These are phyloP conservation scores for Tilletiaria anomala DNA, from an alignment of 1,284 basidiomycete species.

Conservation along the genomic window DNA sequence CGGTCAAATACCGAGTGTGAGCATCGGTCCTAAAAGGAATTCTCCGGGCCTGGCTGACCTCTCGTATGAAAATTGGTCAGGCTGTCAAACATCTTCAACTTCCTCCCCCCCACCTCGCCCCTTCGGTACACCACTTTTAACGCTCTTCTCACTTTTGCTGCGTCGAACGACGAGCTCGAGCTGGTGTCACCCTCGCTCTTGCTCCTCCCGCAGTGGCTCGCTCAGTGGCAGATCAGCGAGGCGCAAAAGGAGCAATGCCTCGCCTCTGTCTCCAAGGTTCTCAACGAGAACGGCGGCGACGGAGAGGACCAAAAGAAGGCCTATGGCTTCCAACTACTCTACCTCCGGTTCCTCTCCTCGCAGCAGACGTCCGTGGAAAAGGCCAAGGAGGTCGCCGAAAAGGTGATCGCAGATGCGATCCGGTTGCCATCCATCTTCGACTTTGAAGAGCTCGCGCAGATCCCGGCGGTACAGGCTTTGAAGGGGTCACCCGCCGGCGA, in stretches of 20 bases:
- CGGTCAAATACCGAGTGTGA: not conserved
- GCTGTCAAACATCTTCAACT: slow-evolving; percentile 36
- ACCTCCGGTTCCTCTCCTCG: slow-evolving; percentile 27
- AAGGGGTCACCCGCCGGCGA: slow-evolving; percentile 15
- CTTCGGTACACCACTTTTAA: slow-evolving; percentile 22
- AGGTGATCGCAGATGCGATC: slow-evolving; percentile 25
- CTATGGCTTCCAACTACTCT: slow-evolving; percentile 26
- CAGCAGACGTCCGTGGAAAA: not conserved
- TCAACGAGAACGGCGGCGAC: slow-evolving; percentile 7
- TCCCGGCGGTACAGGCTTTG: slow-evolving; percentile 17
- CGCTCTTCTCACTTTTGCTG: slow-evolving; percentile 22
- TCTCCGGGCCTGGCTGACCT: not conserved
- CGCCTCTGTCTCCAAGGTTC: slow-evolving; percentile 16
- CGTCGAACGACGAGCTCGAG: slow-evolving; percentile 33
- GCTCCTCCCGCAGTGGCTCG: slow-evolving; percentile 28
- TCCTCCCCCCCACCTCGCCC: slow-evolving; percentile 16
- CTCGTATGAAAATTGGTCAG: slow-evolving; percentile 6
- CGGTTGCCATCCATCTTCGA: slow-evolving; percentile 31
- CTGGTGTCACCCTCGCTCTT: slow-evolving; percentile 20
- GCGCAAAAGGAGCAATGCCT: slow-evolving; percentile 21
- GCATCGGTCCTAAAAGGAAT: not conserved
- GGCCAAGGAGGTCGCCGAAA: slow-evolving; percentile 17
- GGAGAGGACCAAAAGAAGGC: slow-evolving; percentile 23
- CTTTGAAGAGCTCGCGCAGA: slow-evolving; percentile 27
- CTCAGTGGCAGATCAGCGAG: slow-evolving; percentile 25